A percentile compares a stretch with the other conserved stretches of the same genome.
These are phyloP conservation scores for Pestalotiopsis sp. DNA, from an alignment of 2,329 filamentous ascomycete genomes.

Conservation along the genomic window DNA sequence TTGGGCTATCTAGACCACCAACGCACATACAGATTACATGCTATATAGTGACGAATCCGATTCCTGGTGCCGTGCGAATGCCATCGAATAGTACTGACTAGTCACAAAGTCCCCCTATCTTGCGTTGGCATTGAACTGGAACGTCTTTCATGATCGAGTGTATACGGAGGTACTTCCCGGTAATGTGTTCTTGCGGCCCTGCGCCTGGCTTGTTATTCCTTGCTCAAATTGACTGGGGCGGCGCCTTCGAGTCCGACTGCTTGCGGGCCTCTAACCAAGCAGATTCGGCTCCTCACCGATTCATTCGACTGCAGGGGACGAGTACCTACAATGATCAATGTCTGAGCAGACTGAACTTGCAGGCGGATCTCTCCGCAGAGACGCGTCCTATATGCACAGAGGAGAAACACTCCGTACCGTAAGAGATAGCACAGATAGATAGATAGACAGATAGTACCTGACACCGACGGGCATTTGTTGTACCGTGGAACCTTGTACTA, in stretches of 20 bases:
- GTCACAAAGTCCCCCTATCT: neutral
- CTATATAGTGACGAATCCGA: conserved; percentile 9
- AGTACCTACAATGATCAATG: neutral
- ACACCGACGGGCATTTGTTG: neutral
- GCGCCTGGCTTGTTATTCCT: neutral
- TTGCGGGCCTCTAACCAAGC: neutral
- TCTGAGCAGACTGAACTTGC: neutral
- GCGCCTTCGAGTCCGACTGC: neutral
- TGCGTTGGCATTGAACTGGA: neutral
- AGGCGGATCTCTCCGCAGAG: neutral
- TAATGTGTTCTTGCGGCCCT: too few relatives aligned
- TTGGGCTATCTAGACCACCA: neutral
- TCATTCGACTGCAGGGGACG: neutral
- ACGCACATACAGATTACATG: neutral
- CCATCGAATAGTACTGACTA: neutral
- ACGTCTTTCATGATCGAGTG: too few relatives aligned
- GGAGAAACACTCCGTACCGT: neutral
- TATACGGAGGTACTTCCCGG: too few relatives aligned
- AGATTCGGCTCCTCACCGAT: neutral
- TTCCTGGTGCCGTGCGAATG: neutral
- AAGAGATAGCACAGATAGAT: neutral
- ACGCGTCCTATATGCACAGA: neutral
- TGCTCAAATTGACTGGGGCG: neutral
- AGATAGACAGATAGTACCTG: neutral
- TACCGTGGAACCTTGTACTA: neutral